Evolutionary conservation across 2,329 filamentous ascomycete species (phyloP).

Genomic region (Diaporthe amygdali): DNA sequence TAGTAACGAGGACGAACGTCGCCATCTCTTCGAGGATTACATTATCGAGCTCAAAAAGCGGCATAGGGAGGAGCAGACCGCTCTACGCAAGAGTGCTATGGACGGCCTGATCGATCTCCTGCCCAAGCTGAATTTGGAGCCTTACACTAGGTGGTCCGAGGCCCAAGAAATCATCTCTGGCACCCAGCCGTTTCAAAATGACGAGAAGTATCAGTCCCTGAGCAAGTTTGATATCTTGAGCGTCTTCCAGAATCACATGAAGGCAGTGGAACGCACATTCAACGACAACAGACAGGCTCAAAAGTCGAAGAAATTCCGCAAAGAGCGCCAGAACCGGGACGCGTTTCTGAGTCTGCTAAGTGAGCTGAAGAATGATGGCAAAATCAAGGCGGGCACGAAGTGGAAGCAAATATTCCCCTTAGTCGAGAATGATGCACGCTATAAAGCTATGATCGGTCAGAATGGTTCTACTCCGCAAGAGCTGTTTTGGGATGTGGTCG

Average conservation of each 20-base stretch:
- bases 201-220: conserved; percentile 85
- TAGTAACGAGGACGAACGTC: conserved; percentile 84
- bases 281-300: conserved; percentile 90
- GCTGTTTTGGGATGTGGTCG: conserved; percentile 93
- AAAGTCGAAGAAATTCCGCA: conserved; percentile 79
- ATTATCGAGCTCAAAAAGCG: conserved; percentile 81
- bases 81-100: conserved; percentile 79
- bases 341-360: conserved; percentile 75
- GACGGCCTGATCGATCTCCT: conserved; percentile 81
- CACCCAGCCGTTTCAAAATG: conserved; percentile 77
- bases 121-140: conserved; percentile 81
- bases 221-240: conserved; percentile 89
- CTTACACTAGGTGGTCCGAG: conserved; percentile 93
- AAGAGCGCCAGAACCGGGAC: conserved; percentile 87
- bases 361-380: conserved; percentile 75
- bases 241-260: conserved; percentile 95
- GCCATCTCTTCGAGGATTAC: conserved; percentile 93
- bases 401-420: conserved; percentile 82
- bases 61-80: conserved; percentile 76
- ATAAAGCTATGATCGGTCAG: conserved; percentile 82
- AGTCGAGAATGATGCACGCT: conserved; percentile 82
- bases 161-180: conserved; percentile 82
- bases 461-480: conserved; percentile 85
- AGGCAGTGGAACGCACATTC: conserved; percentile 85
- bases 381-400: conserved; percentile 88